Base-by-base conservation (phyloP, 495 filamentous ascomycete species). In the Patellaria atrata region DNA sequence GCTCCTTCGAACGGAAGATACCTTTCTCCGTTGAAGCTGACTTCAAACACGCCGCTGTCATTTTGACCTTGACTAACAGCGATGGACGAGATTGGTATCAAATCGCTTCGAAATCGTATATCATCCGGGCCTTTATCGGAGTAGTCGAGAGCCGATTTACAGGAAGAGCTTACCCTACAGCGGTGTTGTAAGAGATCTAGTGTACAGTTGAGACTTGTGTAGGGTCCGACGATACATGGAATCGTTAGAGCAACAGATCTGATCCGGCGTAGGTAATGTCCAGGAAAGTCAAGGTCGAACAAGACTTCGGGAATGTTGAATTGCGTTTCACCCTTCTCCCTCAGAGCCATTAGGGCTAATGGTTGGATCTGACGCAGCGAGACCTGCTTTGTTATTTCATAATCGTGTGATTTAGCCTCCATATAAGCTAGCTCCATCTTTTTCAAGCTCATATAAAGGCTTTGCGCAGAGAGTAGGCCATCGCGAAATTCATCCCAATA, bases 301-400 rank as follows among this genome's bases (percentile, higher is more conserved):
- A 40, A 17, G 10, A 6, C 3, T 25, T 41, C 38, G 4, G 32
- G 32, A 2, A 41, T 3, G 16, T 10, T 7, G 17, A 41, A 34
- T 18, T 7, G 10, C 24, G 14, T 29, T 24, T 2, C 57, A 30
- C 3, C 24, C 15, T 18, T 60, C 52, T 3, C 40, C 59, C 20
- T 3, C 5, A 40, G 22, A 18, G n/a, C 6, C n/a, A 40, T 9
- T 12, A 40, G 22, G 11, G 28, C 37, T 2, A 14, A 8, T 10
- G 37, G 37, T 19, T 7, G 4, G 11, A 25, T 3, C 19, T 33
- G 29, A 5, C 3, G 4, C 10, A 40, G 30, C 3, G 37, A 40
- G 3, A 65, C 18, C 6, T 19, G 37, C 45, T 61, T 61, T 17
- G 30, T 22, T 3, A 63, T 30, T 33, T 65, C 60, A 23, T 22